Base-by-base conservation (phyloP, 1,139 yeast genomes). In the Lodderomyces pseudojiufengensis region DNA sequence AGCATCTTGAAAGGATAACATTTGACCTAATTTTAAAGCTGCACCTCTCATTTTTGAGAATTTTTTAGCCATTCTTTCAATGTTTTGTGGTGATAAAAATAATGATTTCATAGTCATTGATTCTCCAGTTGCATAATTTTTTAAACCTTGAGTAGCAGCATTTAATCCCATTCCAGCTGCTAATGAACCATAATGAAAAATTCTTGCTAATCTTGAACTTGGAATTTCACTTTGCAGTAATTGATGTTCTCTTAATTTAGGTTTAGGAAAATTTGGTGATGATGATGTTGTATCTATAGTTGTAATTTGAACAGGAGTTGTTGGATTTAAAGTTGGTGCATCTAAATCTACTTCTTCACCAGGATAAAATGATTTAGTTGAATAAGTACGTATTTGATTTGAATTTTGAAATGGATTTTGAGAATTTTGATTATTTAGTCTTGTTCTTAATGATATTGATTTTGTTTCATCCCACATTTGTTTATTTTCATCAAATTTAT, bases 11-110 rank as follows among this genome's bases (percentile, higher is more conserved):
- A 92, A 90, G 3, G 96, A 86, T 58, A 94, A 66, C 82, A 92
- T 78, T 62, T 92, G 99, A 11, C 98, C 99, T 37, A 92, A 76
- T 55, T 92, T 92, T 51, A 92, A 70, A 3, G 98, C 99, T 3
- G 98, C 99, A 10, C 99, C 99, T 54, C 99, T 75, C 99, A 92
- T 92, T 54, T 85, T 80, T 36, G 94, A 80, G 50, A 92, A 78
- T 57, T 87, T 88, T 47, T 76, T 78, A 11, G 95, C 95, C 70
- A 92, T 77, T 37, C 95, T 65, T 51, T 92, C 96, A 33, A 92
- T 80, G 57, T 92, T 92, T 20, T 77, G 76, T 2, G 95, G 90
- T 4, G 87, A 81, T 46, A 92, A 67, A 3, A 94, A 65, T 32
- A 88, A 59, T 2, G 84, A 76, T 42, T 73, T 73, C 60, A 80